Evolutionary conservation across 108 stramenopile genomes (phyloP).

Genomic region (Seminavis robusta): DNA sequence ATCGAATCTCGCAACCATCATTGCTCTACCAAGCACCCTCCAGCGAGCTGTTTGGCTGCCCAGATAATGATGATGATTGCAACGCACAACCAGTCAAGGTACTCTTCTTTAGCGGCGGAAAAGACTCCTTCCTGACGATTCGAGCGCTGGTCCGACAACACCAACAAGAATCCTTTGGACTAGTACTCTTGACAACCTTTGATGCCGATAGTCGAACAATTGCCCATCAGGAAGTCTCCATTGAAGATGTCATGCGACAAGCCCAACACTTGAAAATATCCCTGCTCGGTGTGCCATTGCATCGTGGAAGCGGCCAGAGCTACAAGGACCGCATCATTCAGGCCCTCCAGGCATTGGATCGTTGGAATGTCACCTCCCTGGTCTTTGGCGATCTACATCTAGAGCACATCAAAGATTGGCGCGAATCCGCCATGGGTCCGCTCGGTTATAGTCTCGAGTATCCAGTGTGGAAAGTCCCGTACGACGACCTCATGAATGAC

Average conservation of each 20-base stretch:
- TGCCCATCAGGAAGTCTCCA: slow-evolving; percentile 83
- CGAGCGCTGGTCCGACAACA: slow-evolving; percentile 56
- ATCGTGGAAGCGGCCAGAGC: slow-evolving; percentile 54
- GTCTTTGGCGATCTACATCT: slow-evolving; percentile 93
- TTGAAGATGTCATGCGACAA: slow-evolving; percentile 69
- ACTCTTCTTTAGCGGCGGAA: slow-evolving; percentile 89
- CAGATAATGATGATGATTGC: too few relatives aligned
- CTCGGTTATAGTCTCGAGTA: slow-evolving; percentile 54
- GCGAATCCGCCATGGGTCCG: slow-evolving; percentile 46
- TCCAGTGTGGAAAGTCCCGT: slow-evolving; percentile 69
- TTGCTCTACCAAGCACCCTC: too few relatives aligned
- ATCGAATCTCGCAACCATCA: slow-evolving; percentile 65
- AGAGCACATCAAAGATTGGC: slow-evolving; percentile 85
- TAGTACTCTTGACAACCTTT: slow-evolving; percentile 87
- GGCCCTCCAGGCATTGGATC: slow-evolving; percentile 50
- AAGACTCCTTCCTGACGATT: slow-evolving; percentile 88
- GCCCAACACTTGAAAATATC: slow-evolving; percentile 66
- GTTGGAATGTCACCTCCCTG: slow-evolving; percentile 26
- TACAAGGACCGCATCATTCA: slow-evolving; percentile 59
- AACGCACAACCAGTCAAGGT: slow-evolving; percentile 49
- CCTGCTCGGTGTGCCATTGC: slow-evolving; percentile 78
- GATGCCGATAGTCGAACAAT: slow-evolving; percentile 73
- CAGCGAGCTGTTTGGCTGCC: slow-evolving; percentile 3
- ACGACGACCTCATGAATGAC: slow-evolving; percentile 55
- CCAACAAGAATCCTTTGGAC: slow-evolving; percentile 20